Percentiles rank a stretch among this genome's conserved stretches.
phyloP scores from a whole-genome alignment of 129 eudicot genomes.

The Flaveria trinervia region DNA sequence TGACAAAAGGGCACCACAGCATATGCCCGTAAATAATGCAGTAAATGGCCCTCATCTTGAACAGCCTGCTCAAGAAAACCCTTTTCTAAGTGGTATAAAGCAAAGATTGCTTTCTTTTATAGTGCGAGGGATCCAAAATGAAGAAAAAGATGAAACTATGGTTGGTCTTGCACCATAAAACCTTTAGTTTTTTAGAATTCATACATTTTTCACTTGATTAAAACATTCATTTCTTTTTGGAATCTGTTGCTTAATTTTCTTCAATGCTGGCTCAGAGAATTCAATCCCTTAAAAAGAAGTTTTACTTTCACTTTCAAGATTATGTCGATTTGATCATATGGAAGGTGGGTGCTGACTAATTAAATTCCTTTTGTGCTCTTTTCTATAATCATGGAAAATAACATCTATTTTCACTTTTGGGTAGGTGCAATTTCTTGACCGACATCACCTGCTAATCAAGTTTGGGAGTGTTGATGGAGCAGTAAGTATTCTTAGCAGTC shows the following conservation, averaged over 20 bases:
- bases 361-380: neutral
- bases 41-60: conserved; percentile 47
- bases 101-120: conserved; percentile 94
- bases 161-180: conserved; percentile 46
- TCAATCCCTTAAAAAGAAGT: conserved; percentile 93
- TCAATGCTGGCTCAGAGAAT: conserved; percentile 61
- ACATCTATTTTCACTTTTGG: conserved; percentile 16
- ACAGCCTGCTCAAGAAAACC: conserved; percentile 46
- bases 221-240: neutral
- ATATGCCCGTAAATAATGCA: conserved; percentile 38
- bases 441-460: conserved; percentile 91
- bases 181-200: conserved; percentile 12
- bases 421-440: conserved; percentile 96
- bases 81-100: conserved; percentile 80
- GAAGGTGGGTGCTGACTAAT: conserved; percentile 58
- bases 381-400: conserved; percentile 3
- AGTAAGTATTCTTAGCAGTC: conserved; percentile 46
- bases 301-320: conserved; percentile 94
- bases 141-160: conserved; percentile 78
- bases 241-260: conserved; percentile 26
- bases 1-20: conserved; percentile 46
- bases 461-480: conserved; percentile 99
- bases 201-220: conserved; percentile 8
- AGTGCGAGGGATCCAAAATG: conserved; percentile 81
- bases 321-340: conserved; percentile 91